Evolutionary conservation across 345 rosid genomes (phyloP).

Genomic region (Linum lewisii): DNA sequence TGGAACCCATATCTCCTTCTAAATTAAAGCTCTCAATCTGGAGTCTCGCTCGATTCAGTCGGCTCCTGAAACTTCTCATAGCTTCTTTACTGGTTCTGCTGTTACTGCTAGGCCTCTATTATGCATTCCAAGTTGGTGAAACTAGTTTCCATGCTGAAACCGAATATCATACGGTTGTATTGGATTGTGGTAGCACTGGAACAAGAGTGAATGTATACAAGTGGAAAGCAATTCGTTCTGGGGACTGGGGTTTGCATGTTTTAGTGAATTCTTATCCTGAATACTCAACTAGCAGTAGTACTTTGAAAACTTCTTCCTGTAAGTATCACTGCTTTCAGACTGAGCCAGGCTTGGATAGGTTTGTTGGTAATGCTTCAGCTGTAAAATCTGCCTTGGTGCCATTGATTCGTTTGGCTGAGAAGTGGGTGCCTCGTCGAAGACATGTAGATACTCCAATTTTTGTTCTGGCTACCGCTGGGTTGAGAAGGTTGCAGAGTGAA

Average conservation of each 20-base stretch:
- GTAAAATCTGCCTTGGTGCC: conserved; percentile 41
- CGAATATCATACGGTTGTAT: conserved; percentile 33
- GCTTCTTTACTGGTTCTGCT: conserved; percentile 17
- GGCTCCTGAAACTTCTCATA: conserved; percentile 13
- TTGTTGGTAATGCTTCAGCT: conserved; percentile 36
- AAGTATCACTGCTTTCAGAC: conserved; percentile 58
- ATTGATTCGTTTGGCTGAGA: conserved; percentile 31
- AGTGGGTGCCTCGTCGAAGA: conserved; percentile 35
- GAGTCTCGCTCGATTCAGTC: conserved; percentile 17
- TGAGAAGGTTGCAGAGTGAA: conserved; percentile 30
- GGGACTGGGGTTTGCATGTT: conserved; percentile 21
- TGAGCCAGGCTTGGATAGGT: conserved; percentile 50
- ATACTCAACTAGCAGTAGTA: conserved; percentile 16
- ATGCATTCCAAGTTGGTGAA: conserved; percentile 14
- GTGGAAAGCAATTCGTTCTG: conserved; percentile 26
- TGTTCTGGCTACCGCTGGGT: conserved; percentile 55
- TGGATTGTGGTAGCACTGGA: conserved; percentile 67
- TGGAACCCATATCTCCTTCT: conserved; percentile 49
- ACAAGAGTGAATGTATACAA: conserved; percentile 46
- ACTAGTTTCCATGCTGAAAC: conserved; percentile 1
- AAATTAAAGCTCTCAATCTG: conserved; percentile 24
- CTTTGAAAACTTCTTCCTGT: conserved; percentile 19
- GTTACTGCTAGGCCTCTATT: conserved; percentile 17
- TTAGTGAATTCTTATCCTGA: conserved; percentile 37
- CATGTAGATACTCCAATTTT: conserved; percentile 41